Base-by-base conservation (phyloP, 179 eudicot genomes). In the Drosera spatulata region DNA sequence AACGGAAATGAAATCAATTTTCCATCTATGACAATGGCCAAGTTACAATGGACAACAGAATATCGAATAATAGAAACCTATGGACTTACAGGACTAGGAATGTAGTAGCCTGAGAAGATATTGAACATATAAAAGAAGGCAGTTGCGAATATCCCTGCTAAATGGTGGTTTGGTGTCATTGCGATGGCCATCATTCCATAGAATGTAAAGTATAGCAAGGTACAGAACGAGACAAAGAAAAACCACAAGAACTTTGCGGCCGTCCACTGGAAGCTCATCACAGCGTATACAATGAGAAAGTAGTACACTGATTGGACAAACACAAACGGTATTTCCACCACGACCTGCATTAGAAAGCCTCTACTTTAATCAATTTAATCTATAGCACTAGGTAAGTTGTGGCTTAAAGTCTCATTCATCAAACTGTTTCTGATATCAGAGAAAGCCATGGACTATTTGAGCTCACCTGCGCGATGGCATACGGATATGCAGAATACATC, bases 151-250 rank as follows among this genome's bases (percentile, higher is more conserved):
- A 85, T 80, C 0, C 96, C 69, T 45, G 97, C 96, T 4, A 91
- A 81, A 80, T 88, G 86, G 56, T 80, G 96, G 75, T 88, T 91
- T 37, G 96, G 97, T 39, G 97, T 85, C 74, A 91, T 71, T 55
- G 96, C 77, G 38, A 91, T 86, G 0, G 86, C 82, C 97, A 91
- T 91, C 96, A 87, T 91, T 47, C 96, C 97, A 14, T 87, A 91
- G 74, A 85, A 91, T 2, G 97, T 88, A 80, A 85, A 91, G 83
- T 88, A 91, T 7, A 91, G 83, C 66, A 87, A 85, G 6, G 96
- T 73, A 73, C 81, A 75, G 61, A 78, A 88, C n/a, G 79, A 77
- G 69, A 91, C 73, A 71, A 81, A 87, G 75, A 71, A 85, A 77
- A 85, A 91, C 96, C 91, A 87, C 9, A 87, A 61, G 79, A 91